These are phyloP conservation scores for Amphirosellinia nigrospora DNA, from an alignment of 495 filamentous ascomycete genomes.

Conservation along the genomic window DNA sequence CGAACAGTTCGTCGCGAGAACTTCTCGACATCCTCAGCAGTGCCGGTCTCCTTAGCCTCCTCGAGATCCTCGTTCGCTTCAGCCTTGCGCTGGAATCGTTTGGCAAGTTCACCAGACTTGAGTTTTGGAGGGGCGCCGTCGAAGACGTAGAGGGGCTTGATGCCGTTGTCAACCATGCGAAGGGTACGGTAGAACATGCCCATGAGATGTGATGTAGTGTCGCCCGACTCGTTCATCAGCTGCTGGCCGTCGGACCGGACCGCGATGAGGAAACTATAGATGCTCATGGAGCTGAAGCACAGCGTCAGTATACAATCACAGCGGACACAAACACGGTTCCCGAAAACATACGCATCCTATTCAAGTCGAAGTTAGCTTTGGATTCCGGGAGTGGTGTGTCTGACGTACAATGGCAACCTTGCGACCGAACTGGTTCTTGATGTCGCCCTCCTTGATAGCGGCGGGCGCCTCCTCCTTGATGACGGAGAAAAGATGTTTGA, in stretches of 20 bases:
- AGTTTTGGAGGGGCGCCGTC: slow-evolving; percentile 96
- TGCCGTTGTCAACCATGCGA: slow-evolving; percentile 97
- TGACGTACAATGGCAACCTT: slow-evolving; percentile 91
- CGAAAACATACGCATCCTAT: slow-evolving; percentile 80
- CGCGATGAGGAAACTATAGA: slow-evolving; percentile 97
- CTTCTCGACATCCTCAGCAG: slow-evolving; percentile 95
- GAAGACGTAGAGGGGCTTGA: slow-evolving; percentile 98
- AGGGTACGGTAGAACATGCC: slow-evolving; percentile 99
- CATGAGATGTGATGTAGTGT: slow-evolving; percentile 98
- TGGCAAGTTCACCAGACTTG: slow-evolving; percentile 94
- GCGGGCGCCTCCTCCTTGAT: slow-evolving; percentile 91
- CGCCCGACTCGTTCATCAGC: slow-evolving; percentile 89
- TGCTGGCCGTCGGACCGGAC: slow-evolving; percentile 96
- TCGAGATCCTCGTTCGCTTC: slow-evolving; percentile 87
- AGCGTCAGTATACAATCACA: slow-evolving; percentile 32
- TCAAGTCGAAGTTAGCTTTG: slow-evolving; percentile 5
- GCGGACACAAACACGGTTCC: background rate
- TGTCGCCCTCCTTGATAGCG: slow-evolving; percentile 94
- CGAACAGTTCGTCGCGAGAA: slow-evolving; percentile 93
- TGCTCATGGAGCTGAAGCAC: slow-evolving; percentile 84
- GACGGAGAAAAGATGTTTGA: slow-evolving; percentile 85
- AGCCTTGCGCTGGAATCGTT: slow-evolving; percentile 87
- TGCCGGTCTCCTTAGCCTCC: slow-evolving; percentile 96
- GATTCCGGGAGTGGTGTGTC: background rate
- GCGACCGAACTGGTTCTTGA: slow-evolving; percentile 97